Evolutionary conservation across 176 grass and related monocot genomes (phyloP), one percentile per base, ranked within the genome.

Genomic region (Ananas comosus): DNA sequence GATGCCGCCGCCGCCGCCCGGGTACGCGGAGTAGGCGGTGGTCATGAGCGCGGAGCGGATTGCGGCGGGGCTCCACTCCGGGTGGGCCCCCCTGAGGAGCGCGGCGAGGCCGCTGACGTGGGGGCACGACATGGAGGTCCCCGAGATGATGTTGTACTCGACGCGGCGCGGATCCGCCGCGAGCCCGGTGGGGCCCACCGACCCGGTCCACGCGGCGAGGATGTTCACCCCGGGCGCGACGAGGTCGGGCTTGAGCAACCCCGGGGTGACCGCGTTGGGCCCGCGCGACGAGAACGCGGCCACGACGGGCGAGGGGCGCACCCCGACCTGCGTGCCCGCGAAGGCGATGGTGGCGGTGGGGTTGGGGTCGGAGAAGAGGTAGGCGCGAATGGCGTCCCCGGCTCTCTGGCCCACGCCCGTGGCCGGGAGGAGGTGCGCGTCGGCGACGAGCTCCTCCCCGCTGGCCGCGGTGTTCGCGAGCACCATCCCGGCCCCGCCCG

Each of bases 81-180:
- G 89, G 80, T 97, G 86, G 28, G 72, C 77, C 59, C 77, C 80
- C 24, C 79, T 85, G 47, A 96, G 81, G 72, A 96, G 48, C 51
- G 86, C 92, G 13, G 86, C 86, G 10, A 96, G 86, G 16, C 92
- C 92, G 67, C 92, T 96, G 28, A 96, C 81, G 84, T 96, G 92
- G 63, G 92, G 92, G 76, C 92, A 96, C 75, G 92, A 96, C 92
- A 96, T 96, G 75, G 92, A 96, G 12, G 92, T 96, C 65, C 92
- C 88, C 4, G 92, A 96, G 48, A 96, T 89, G 29, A 96, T 96
- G 86, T 92, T 96, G 88, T 91, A 96, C 11, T 74, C 82, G 2
- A 83, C 80, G 63, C 79, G 88, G 28, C 88, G 86, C 18, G 12
- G 3, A 79, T 96, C 94, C 14, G 51, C 80, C 13, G 76, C 48